Conservation (phyloP, 495 filamentous ascomycete species). For the Neurospora terricola region DNA sequence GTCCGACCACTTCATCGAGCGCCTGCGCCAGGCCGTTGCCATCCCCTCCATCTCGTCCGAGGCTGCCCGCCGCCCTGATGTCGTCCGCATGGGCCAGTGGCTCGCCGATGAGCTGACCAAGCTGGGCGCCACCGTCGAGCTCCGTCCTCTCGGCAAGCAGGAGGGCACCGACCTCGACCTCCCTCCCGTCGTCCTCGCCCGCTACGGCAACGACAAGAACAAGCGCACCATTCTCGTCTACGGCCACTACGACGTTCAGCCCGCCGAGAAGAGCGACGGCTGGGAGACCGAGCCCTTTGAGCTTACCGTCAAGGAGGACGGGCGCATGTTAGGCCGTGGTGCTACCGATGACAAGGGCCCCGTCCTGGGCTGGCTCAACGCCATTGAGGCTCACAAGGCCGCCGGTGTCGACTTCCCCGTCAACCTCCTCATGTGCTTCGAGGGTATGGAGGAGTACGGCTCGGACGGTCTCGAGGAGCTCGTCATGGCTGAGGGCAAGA, state of each 20-base stretch:
- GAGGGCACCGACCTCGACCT: conserved; percentile 83
- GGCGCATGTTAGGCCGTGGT: conserved; percentile 90
- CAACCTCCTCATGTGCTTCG: conserved; percentile 98
- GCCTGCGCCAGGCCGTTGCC: conserved; percentile 83
- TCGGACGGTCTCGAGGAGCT: conserved; percentile 94
- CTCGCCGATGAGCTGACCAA: conserved; percentile 70
- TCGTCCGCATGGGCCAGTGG: conserved; percentile 93
- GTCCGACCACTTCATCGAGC: conserved; percentile 77
- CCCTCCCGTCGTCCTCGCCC: conserved; percentile 82
- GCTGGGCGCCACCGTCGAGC: conserved; percentile 78
- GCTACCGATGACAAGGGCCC: conserved; percentile 98
- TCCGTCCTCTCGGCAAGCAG: conserved; percentile 78
- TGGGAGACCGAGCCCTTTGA: conserved; percentile 96
- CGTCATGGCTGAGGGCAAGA: conserved; percentile 77
- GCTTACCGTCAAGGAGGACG: conserved; percentile 77
- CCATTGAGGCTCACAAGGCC: conserved; percentile 92
- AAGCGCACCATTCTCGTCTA: conserved; percentile 96
- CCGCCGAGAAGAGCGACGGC: conserved; percentile 83
- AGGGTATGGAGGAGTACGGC: conserved; percentile 99
- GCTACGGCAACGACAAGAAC: conserved; percentile 81
- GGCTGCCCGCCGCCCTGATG: conserved; percentile 75
- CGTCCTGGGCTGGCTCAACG: conserved; percentile 94
- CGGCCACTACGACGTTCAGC: conserved; percentile 98
- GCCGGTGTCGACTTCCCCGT: conserved; percentile 92
- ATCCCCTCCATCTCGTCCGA: conserved; percentile 94